phyloP scores from a whole-genome alignment of 2,329 filamentous ascomycete genomes.

The Pseudophaeomoniella oleicola region DNA sequence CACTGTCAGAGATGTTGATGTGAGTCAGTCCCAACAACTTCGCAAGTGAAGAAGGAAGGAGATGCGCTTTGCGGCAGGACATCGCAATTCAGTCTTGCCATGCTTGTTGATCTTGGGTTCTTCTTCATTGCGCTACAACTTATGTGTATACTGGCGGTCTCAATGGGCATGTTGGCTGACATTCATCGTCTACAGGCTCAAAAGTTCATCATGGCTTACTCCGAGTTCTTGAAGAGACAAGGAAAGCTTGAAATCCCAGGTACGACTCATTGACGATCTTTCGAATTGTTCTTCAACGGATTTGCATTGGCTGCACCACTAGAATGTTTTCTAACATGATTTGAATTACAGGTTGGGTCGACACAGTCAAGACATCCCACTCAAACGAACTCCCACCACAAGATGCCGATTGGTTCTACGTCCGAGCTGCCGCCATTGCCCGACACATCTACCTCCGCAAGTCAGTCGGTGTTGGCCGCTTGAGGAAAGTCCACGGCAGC shows the following conservation, averaged over 20 bases:
- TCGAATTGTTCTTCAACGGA: neutral
- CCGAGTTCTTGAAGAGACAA: constrained; percentile 57
- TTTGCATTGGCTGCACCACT: neutral
- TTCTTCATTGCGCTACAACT: too few relatives aligned
- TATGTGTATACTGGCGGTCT: too few relatives aligned
- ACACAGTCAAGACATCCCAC: constrained; percentile 96
- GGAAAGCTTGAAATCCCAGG: constrained; percentile 56
- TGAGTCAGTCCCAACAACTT: constrained; percentile 22
- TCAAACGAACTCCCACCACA: constrained; percentile 97
- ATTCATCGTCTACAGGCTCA: constrained; percentile 33
- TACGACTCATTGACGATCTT: constrained; percentile 25
- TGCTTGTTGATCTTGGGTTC: too few relatives aligned
- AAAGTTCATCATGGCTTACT: constrained; percentile 55
- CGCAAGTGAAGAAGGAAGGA: neutral
- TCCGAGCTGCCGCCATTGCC: constrained; percentile 85
- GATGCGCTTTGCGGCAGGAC: neutral
- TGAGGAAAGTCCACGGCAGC: constrained; percentile 89
- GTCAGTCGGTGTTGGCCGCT: constrained; percentile 94
- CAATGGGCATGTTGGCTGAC: constrained; percentile 1
- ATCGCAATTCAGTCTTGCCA: neutral
- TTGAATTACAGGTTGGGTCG: constrained; percentile 66
- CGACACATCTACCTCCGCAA: constrained; percentile 99
- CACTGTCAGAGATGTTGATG: constrained; percentile 52
- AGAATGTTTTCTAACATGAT: neutral
- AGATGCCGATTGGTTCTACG: constrained; percentile 90